Percentiles rank a stretch among this genome's conserved stretches.
phyloP scores from a whole-genome alignment of 179 eudicot genomes.

The Heliamphora ciliata region DNA sequence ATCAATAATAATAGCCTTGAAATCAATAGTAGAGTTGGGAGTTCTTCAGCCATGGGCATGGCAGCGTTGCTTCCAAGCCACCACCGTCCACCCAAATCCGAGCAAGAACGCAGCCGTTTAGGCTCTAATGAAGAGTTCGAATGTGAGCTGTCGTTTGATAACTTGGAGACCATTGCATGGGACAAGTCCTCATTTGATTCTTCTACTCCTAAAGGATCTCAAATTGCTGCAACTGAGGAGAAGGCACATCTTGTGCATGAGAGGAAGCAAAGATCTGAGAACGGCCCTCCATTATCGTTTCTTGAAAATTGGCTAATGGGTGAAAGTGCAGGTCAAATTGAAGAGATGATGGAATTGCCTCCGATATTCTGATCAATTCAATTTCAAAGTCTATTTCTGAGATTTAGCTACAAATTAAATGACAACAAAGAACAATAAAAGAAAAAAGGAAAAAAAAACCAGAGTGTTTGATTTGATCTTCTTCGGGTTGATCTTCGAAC shows the following conservation, averaged over 20 bases:
- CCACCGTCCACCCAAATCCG: background rate
- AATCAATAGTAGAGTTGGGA: background rate
- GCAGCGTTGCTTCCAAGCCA: background rate
- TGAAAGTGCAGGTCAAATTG: conserved; percentile 35
- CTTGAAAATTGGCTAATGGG: conserved; percentile 51
- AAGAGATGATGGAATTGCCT: conserved; percentile 38
- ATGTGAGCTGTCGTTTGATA: conserved; percentile 29
- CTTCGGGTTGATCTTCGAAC: background rate
- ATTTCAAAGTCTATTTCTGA: background rate
- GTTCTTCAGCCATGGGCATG: no score
- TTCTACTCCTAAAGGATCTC: conserved; percentile 16
- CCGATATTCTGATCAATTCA: conserved; percentile 28
- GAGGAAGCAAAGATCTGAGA: conserved; percentile 19
- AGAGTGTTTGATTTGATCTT: background rate
- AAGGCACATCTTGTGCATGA: conserved; percentile 11
- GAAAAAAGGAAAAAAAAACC: background rate
- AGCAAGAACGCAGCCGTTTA: conserved; percentile 15
- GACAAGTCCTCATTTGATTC: conserved; percentile 27
- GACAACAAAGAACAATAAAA: background rate
- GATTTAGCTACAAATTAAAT: background rate
- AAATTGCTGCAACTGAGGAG: conserved; percentile 12
- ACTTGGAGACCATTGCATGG: conserved; percentile 20
- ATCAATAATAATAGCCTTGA: background rate
- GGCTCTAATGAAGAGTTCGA: conserved; percentile 28
- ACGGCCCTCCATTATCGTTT: conserved; percentile 34